Base-by-base conservation (phyloP, 352 stramenopile species). In the Globisporangium middletonii region DNA sequence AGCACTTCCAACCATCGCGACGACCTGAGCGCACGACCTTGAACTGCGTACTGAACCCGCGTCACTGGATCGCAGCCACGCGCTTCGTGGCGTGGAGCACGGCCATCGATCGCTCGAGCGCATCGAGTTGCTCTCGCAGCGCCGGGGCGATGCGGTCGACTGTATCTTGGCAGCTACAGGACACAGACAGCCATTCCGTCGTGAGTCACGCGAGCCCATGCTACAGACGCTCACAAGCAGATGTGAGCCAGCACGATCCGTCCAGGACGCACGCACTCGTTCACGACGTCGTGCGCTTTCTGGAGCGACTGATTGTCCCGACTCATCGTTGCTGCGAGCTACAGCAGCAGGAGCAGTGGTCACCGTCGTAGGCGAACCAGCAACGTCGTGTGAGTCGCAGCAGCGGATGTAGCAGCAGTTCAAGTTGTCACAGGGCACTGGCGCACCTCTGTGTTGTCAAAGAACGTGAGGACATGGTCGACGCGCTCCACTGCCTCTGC, bases 71-170 rank as follows among this genome's bases (percentile, higher is more conserved):
- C 18, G 43, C 43, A 28, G 18, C 43, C 8, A 48, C 43, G 43
- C 12, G 43, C 18, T 48, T 57, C n/a, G 35, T 33, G 43, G 35
- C 43, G 12, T 57, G 37, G 44, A 50, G 44, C 46, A 62, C 50
- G 2, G 52, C 56, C 3, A 71, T 50, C 13, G 67, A 63, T 42
- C 23, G 67, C 60, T 79, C 69, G 13, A 78, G 51, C 18, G 60
- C 60, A 9, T 67, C 59, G 37, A 83, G 65, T 50, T 83, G 70
- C 8, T 72, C 55, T 0, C 68, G 69, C 16, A 79, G 44, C 13
- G 59, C 62, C 12, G 69, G 73, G 4, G 71, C 58, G 16, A 79
- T 60, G 30, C 68, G 57, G 16, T 69, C 53, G n/a, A 72, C 55
- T 45, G 71, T 59, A 15, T 73, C 63, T 43, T 71, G 65, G 38